phyloP scores from a whole-genome alignment of 2,329 filamentous ascomycete genomes.

The Cladorrhinum sp. region DNA sequence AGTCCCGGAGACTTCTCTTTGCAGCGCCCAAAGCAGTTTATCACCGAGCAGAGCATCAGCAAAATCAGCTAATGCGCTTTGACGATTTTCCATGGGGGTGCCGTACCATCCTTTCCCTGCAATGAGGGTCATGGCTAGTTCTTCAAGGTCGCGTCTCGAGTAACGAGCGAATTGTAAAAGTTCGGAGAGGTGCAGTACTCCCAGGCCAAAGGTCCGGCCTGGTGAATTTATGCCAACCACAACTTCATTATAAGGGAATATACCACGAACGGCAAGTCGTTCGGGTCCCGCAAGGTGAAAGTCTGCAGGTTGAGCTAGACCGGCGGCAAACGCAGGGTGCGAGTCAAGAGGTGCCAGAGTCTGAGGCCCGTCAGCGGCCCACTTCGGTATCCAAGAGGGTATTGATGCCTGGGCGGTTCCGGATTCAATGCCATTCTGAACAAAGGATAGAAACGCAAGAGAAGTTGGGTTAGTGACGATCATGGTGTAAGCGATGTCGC shows the following conservation, averaged over 20 bases:
- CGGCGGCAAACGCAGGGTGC: background rate
- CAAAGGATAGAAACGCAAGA: background rate
- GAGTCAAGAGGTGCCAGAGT: background rate
- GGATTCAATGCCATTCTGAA: background rate
- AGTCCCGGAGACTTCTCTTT: background rate
- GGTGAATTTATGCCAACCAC: no score
- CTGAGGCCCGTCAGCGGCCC: background rate
- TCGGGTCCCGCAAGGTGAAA: background rate
- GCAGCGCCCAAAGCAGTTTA: background rate
- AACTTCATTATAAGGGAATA: no score
- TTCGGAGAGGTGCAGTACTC: no score
- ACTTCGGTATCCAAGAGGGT: background rate
- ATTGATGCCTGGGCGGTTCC: background rate
- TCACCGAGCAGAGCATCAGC: background rate
- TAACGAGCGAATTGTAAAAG: background rate
- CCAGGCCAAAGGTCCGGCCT: no score
- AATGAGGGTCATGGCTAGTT: background rate
- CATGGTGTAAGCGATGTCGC: background rate
- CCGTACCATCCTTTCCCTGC: constrained; percentile 8
- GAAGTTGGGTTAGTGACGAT: background rate
- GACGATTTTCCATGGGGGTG: background rate
- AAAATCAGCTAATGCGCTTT: background rate
- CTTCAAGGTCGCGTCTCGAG: background rate
- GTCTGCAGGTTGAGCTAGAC: background rate
- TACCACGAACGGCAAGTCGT: background rate